Conservation (phyloP, 768 basidiomycete genomes). For the Lactarius sanguifluus region DNA sequence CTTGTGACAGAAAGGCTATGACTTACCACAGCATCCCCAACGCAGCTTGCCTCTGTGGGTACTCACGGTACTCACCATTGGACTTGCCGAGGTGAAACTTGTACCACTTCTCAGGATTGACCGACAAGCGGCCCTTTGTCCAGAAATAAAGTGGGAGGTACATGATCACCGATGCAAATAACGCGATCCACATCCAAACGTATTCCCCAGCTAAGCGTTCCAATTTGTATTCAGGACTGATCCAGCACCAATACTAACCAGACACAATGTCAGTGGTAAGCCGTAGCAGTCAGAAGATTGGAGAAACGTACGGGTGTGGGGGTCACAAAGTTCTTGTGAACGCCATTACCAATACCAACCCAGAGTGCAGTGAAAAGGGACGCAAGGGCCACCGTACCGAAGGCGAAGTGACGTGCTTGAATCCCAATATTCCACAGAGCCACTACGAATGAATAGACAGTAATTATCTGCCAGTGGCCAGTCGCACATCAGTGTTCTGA, state of each 20-base stretch:
- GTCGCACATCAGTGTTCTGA: conserved; percentile 32
- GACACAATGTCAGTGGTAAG: not conserved
- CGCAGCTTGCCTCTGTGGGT: conserved; percentile 16
- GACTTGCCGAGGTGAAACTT: conserved; percentile 31
- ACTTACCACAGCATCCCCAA: conserved; percentile 35
- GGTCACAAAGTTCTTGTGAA: conserved; percentile 32
- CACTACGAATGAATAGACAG: conserved; percentile 42
- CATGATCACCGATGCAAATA: conserved; percentile 36
- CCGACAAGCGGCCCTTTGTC: conserved; percentile 38
- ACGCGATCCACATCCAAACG: conserved; percentile 46
- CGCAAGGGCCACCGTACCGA: conserved; percentile 13
- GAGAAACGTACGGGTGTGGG: conserved; percentile 39
- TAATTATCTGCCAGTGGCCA: conserved; percentile 29
- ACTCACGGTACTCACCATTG: conserved; percentile 7
- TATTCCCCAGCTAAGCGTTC: conserved; percentile 44
- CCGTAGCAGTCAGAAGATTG: not conserved
- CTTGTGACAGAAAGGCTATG: not conserved
- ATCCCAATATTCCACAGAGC: conserved; percentile 41
- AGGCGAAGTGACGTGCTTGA: conserved; percentile 34
- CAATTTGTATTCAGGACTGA: conserved; percentile 35
- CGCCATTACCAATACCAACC: conserved; percentile 37
- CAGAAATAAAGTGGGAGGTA: conserved; percentile 42
- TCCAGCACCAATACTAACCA: conserved; percentile 44
- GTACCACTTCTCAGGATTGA: conserved; percentile 40
- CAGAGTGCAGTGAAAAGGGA: conserved; percentile 36